phyloP scores from a whole-genome alignment of 2,329 filamentous ascomycete genomes.

The Colletotrichum eremochloae region DNA sequence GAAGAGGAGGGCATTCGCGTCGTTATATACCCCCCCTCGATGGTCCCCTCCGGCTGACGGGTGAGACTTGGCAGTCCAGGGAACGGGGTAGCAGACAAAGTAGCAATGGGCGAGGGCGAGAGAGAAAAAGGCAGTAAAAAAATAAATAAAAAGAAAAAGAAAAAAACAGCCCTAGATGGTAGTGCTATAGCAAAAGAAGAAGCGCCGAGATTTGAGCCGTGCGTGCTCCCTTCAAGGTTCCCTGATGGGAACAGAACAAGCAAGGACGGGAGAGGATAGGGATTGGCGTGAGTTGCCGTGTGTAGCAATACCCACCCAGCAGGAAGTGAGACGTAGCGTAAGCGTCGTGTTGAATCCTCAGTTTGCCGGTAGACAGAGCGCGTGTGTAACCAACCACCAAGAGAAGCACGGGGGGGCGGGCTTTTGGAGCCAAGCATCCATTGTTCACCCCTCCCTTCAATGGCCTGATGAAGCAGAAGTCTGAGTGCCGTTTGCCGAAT shows the following conservation, averaged over 20 bases:
- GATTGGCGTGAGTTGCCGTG: conserved; percentile 18
- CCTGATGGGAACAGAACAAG: conserved; percentile 13
- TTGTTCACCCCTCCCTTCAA: not conserved
- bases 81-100: conserved; percentile 22
- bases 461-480: conserved; percentile 25
- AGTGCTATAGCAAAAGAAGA: not conserved
- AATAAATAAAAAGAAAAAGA: not conserved
- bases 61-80: not conserved
- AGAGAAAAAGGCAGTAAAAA: too few relatives aligned
- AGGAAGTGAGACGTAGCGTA: not conserved
- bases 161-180: not conserved
- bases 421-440: not conserved
- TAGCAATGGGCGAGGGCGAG: conserved; percentile 10
- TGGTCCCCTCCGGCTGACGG: not conserved
- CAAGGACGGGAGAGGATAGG: conserved; percentile 15
- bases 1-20: conserved; percentile 36
- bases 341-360: not conserved
- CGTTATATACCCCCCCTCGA: conserved; percentile 35
- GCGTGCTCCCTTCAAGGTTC: conserved; percentile 12
- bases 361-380: not conserved
- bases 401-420: conserved; percentile 20
- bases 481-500: conserved; percentile 4
- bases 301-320: not conserved
- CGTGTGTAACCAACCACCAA: conserved; percentile 1
- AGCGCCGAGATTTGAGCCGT: conserved; percentile 32